Evolutionary conservation across 352 stramenopile species (phyloP).

Genomic region (Peronospora tabacina): DNA sequence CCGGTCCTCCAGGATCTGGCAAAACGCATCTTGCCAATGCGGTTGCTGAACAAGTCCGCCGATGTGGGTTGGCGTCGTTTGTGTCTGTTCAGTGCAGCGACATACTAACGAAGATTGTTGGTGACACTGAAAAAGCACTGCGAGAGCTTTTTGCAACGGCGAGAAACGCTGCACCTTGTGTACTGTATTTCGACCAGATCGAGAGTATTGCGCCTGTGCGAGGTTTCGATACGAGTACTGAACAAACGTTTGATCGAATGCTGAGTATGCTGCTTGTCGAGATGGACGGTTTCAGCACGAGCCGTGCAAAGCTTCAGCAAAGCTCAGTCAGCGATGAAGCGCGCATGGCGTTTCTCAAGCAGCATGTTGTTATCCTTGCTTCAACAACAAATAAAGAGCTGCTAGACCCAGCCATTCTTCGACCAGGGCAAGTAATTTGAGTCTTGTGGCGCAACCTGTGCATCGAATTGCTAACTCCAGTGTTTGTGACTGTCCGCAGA

Average conservation of each 20-base stretch:
- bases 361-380: slow-evolving; percentile 81
- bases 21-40: slow-evolving; percentile 93
- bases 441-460: not conserved
- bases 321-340: slow-evolving; percentile 36
- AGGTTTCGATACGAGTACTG: slow-evolving; percentile 87
- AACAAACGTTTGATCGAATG: slow-evolving; percentile 90
- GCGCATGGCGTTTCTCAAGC: slow-evolving; percentile 56
- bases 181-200: slow-evolving; percentile 91
- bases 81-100: slow-evolving; percentile 86
- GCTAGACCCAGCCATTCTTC: slow-evolving; percentile 82
- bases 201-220: slow-evolving; percentile 81
- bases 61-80: slow-evolving; percentile 67
- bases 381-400: slow-evolving; percentile 65
- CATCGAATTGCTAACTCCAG: not conserved
- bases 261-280: slow-evolving; percentile 87
- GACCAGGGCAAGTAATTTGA: slow-evolving; percentile 50
- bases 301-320: slow-evolving; percentile 25
- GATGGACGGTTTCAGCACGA: slow-evolving; percentile 84
- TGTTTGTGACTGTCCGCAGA: slow-evolving; percentile 24
- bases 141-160: slow-evolving; percentile 84
- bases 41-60: slow-evolving; percentile 50
- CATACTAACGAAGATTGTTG: slow-evolving; percentile 86
- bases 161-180: slow-evolving; percentile 77
- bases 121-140: slow-evolving; percentile 84
- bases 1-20: slow-evolving; percentile 95